Evolutionary conservation across 2,329 filamentous ascomycete genomes (phyloP).

Genomic region (Dactylellina parvicollis): DNA sequence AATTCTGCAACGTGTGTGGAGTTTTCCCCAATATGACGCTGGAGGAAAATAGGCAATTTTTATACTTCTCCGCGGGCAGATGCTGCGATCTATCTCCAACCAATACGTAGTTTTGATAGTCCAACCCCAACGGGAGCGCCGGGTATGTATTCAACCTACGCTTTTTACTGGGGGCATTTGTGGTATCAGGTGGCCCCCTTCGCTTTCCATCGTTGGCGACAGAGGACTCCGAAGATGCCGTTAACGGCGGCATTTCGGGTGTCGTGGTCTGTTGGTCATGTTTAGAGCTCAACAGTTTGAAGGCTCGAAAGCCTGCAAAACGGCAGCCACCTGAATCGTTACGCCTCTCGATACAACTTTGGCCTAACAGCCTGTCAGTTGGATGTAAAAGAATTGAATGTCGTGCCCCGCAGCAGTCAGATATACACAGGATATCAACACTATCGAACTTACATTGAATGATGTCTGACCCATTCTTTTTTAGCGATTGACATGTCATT

Average conservation of each 20-base stretch:
- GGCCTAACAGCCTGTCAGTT: conserved; percentile 17
- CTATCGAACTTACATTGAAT: conserved; percentile 47
- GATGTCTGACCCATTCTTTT: conserved; percentile 36
- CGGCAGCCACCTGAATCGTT: conserved; percentile 54
- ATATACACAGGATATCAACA: background rate
- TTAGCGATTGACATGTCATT: conserved; percentile 47
- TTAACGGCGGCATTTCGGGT: background rate
- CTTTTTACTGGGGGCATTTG: conserved; percentile 11
- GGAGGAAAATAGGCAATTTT: conserved; percentile 25
- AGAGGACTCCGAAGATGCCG: background rate
- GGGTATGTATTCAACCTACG: conserved; percentile 23
- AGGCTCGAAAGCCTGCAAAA: conserved; percentile 54
- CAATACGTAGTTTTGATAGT: conserved; percentile 38
- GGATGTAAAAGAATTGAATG: no score
- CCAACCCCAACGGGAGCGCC: conserved; percentile 25
- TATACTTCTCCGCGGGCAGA: conserved; percentile 2
- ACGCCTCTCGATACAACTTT: conserved; percentile 56
- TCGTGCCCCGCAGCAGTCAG: background rate
- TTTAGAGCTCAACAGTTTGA: conserved; percentile 29
- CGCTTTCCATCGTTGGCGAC: background rate
- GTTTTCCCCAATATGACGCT: background rate
- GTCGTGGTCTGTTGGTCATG: background rate
- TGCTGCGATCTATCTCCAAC: conserved; percentile 38
- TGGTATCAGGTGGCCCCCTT: background rate
- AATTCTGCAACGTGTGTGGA: background rate